Percentiles rank a stretch among this genome's conserved stretches.
phyloP scores from a whole-genome alignment of 2,329 filamentous ascomycete genomes.

The Sclerotinia glacialis region DNA sequence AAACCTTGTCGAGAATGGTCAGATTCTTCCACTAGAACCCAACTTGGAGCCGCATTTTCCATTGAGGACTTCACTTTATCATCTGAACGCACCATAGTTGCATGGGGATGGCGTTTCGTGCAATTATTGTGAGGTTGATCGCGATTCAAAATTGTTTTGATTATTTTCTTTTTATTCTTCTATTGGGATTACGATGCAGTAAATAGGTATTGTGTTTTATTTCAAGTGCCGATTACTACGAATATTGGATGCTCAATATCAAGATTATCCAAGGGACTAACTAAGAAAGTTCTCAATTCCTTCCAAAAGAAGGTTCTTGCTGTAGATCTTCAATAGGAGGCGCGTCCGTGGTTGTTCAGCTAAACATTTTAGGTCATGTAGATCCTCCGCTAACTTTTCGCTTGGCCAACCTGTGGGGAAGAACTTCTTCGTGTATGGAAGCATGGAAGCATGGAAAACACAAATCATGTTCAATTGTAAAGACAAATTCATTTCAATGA shows the following conservation, averaged over 20 bases:
- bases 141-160: not conserved
- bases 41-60: not conserved
- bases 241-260: not conserved
- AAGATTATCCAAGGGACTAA: not conserved
- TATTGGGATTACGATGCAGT: not conserved
- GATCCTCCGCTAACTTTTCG: not conserved
- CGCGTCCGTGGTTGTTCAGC: not conserved
- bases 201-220: not conserved
- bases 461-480: not conserved
- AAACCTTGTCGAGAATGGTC: not conserved
- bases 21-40: not conserved
- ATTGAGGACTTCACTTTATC: not conserved
- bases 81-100: not conserved
- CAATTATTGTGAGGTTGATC: not conserved
- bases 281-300: not conserved
- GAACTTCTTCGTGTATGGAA: not conserved
- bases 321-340: not conserved
- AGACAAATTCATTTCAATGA: not conserved
- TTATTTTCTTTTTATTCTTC: not conserved
- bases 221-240: not conserved
- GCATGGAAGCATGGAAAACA: not conserved
- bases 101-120: not conserved
- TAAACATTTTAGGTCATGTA: not conserved
- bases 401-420: not conserved
- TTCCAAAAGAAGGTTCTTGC: not conserved